Evolutionary conservation across 2,329 filamentous ascomycete genomes (phyloP).

Genomic region (Claviceps cyperi): DNA sequence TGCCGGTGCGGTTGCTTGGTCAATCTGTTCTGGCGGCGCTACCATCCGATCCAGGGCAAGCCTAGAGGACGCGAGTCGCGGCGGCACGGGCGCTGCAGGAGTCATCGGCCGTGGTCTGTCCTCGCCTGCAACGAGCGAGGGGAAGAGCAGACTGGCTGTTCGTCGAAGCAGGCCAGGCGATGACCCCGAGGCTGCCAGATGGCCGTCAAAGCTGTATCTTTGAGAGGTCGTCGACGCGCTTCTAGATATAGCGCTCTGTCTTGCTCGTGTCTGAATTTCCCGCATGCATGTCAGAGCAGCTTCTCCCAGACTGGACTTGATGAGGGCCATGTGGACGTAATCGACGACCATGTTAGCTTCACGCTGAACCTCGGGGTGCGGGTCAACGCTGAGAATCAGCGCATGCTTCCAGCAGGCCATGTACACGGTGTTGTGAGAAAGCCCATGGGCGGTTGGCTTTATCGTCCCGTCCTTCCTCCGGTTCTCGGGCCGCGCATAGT

Average conservation of each 20-base stretch:
- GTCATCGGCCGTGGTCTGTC: conserved; percentile 24
- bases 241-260: conserved; percentile 29
- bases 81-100: conserved; percentile 14
- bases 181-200: conserved; percentile 29
- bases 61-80: conserved; percentile 20
- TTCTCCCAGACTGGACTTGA: conserved; percentile 61
- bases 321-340: conserved; percentile 62
- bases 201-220: conserved; percentile 26
- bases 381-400: conserved; percentile 80
- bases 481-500: conserved; percentile 42
- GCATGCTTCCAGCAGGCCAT: conserved; percentile 90
- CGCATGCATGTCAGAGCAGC: conserved; percentile 55
- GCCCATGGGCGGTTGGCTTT: conserved; percentile 39
- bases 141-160: conserved; percentile 50
- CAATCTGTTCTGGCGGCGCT: conserved; percentile 59
- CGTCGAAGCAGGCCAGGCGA: conserved; percentile 46
- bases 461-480: conserved; percentile 43
- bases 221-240: conserved; percentile 27
- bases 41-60: conserved; percentile 27
- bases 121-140: conserved; percentile 39
- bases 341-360: conserved; percentile 79
- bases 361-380: conserved; percentile 81
- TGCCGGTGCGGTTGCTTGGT: conserved; percentile 49
- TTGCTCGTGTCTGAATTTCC: conserved; percentile 46
- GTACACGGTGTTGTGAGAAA: conserved; percentile 81